Evolutionary conservation across 768 basidiomycete species (phyloP).

Genomic region (Termitomyces bulborhizus): DNA sequence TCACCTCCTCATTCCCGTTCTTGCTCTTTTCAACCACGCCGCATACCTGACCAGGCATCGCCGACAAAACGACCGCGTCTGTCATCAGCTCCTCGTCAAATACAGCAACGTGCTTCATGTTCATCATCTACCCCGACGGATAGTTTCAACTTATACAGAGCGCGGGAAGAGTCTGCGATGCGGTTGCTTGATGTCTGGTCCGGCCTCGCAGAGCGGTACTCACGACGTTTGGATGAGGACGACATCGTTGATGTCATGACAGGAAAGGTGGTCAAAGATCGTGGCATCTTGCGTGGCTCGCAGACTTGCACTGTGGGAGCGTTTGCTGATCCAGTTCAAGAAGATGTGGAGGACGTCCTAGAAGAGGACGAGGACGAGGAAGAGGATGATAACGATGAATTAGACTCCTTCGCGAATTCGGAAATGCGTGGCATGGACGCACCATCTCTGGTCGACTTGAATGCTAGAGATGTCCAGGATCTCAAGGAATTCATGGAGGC

Average conservation of each 20-base stretch:
- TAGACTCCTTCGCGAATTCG: conserved; percentile 42
- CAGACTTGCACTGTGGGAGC: conserved; percentile 45
- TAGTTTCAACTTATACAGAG: conserved; percentile 40
- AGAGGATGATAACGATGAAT: conserved; percentile 55
- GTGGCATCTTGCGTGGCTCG: conserved; percentile 53
- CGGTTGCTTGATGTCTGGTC: conserved; percentile 62
- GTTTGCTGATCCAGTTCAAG: conserved; percentile 33
- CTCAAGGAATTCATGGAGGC: conserved; percentile 62
- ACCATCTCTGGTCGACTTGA: conserved; percentile 36
- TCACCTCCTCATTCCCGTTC: conserved; percentile 37
- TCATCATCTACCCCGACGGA: conserved; percentile 11
- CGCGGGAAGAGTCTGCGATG: conserved; percentile 48
- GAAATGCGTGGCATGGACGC: conserved; percentile 24
- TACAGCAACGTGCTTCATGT: conserved; percentile 25
- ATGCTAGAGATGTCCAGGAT: conserved; percentile 54
- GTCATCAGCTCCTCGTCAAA: conserved; percentile 35
- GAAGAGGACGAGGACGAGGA: conserved; percentile 40
- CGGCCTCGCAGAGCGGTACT: conserved; percentile 62
- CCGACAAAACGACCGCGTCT: conserved; percentile 46
- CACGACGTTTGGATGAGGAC: conserved; percentile 65
- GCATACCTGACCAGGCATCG: conserved; percentile 28
- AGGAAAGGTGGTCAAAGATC: conserved; percentile 58
- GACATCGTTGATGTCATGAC: conserved; percentile 70
- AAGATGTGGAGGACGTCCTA: conserved; percentile 26
- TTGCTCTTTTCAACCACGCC: conserved; percentile 11